Percentiles rank a stretch among this genome's conserved stretches.
Evolutionary conservation across 2,329 filamentous ascomycete species (phyloP).

Genomic region (Orbilia brochopaga): DNA sequence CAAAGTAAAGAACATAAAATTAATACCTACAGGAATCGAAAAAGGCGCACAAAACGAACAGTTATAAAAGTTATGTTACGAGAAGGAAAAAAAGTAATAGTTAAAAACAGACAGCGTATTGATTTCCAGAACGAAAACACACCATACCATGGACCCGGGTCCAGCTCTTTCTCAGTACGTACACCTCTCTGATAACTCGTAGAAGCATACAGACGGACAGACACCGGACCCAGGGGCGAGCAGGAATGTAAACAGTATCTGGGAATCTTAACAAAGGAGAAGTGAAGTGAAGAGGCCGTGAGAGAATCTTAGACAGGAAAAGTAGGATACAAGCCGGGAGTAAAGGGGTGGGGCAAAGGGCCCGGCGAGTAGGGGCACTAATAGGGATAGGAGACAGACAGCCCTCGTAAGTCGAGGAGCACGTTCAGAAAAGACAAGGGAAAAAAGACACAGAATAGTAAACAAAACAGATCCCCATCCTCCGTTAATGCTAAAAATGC

Average conservation of each 20-base stretch:
- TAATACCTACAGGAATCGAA: slow-evolving; percentile 19
- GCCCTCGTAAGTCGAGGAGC: neutral
- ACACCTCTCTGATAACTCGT: slow-evolving; percentile 7
- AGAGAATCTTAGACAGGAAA: slow-evolving; percentile 18
- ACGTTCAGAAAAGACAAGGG: slow-evolving; percentile 3
- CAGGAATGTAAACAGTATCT: too few species aligned
- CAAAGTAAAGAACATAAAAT: slow-evolving; percentile 14
- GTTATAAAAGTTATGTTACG: neutral
- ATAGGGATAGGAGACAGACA: neutral
- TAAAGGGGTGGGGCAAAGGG: neutral
- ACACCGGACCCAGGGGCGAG: neutral
- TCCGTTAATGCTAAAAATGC: slow-evolving; percentile 47
- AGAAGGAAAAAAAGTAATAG: neutral
- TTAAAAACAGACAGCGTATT: neutral
- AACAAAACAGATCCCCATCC: slow-evolving; percentile 44
- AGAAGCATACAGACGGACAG: neutral
- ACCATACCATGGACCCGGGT: too few species aligned
- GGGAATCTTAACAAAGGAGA: neutral
- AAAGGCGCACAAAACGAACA: slow-evolving; percentile 4
- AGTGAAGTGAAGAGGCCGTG: neutral
- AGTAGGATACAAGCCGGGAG: neutral
- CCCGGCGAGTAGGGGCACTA: slow-evolving; percentile 1
- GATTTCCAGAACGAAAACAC: too few species aligned
- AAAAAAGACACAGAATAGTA: slow-evolving; percentile 21
- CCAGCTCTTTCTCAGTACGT: neutral